Evolutionary conservation across 1,284 basidiomycete species (phyloP).

Genomic region (Trametes sp.): DNA sequence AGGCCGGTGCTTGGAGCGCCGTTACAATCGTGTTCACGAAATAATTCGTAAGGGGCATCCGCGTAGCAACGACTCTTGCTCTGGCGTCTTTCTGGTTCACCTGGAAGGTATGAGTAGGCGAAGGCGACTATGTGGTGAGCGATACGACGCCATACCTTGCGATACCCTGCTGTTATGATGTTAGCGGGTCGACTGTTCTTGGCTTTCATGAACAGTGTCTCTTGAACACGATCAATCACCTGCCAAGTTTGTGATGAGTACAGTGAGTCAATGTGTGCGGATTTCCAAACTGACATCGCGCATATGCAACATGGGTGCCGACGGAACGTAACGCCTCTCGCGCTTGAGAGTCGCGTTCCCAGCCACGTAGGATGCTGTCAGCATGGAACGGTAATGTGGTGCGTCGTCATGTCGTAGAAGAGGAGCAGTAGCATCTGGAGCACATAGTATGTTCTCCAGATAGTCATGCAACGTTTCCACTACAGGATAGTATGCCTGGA

Average conservation of each 20-base stretch:
- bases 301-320: constrained; percentile 57
- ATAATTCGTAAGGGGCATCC: constrained; percentile 59
- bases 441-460: constrained; percentile 48
- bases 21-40: constrained; percentile 81
- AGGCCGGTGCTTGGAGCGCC: constrained; percentile 68
- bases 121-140: background rate
- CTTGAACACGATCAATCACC: constrained; percentile 68
- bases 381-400: constrained; percentile 47
- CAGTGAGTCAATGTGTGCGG: background rate
- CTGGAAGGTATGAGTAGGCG: constrained; percentile 27
- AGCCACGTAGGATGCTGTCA: constrained; percentile 56
- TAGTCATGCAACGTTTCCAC: constrained; percentile 52
- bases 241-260: constrained; percentile 34
- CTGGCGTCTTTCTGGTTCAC: constrained; percentile 37
- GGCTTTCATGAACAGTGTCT: constrained; percentile 52
- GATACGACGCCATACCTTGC: constrained; percentile 50
- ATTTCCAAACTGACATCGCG: constrained; percentile 53
- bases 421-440: constrained; percentile 10
- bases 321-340: constrained; percentile 36
- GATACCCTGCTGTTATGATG: constrained; percentile 72
- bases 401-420: constrained; percentile 45
- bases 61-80: constrained; percentile 38
- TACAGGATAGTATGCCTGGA: constrained; percentile 49
- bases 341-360: constrained; percentile 29
- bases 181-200: constrained; percentile 53